These are phyloP conservation scores for Rhipidocladum racemiflorum DNA, from an alignment of 176 grass and related monocot species.

Conservation along the genomic window DNA sequence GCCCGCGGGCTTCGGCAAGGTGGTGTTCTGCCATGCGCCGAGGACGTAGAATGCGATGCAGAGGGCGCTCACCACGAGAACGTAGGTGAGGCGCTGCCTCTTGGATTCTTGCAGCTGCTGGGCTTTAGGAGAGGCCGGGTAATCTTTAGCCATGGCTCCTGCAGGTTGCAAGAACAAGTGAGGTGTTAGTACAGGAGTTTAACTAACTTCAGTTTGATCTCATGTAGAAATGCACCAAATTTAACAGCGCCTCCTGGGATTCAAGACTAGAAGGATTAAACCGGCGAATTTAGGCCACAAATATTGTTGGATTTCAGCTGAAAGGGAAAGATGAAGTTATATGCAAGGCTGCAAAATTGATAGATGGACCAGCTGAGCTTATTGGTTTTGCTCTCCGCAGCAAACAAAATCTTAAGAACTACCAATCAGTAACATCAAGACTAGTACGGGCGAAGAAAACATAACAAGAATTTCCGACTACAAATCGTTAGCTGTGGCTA, in stretches of 20 bases:
- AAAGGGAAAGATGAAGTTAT: neutral
- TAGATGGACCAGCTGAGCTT: neutral
- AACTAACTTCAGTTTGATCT: neutral
- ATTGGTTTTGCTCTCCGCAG: neutral
- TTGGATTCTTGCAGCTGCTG: slow-evolving; percentile 69
- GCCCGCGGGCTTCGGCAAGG: slow-evolving; percentile 29
- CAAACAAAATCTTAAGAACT: neutral
- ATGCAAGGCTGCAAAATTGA: neutral
- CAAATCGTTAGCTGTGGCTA: neutral
- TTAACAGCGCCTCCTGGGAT: neutral
- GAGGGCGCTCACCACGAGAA: slow-evolving; percentile 58
- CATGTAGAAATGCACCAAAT: neutral
- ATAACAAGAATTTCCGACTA: slow-evolving; percentile 2
- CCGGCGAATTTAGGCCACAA: neutral
- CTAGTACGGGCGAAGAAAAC: neutral
- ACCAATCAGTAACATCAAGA: slow-evolving; percentile 1
- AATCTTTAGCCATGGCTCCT: slow-evolving; percentile 87
- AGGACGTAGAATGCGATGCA: slow-evolving; percentile 83
- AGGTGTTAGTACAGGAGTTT: neutral
- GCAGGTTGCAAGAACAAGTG: slow-evolving; percentile 41
- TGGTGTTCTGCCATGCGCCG: slow-evolving; percentile 83
- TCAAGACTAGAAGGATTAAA: neutral
- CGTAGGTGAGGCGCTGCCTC: slow-evolving; percentile 73
- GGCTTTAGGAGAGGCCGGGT: slow-evolving; percentile 66
- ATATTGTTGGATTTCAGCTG: neutral